A percentile compares a stretch with the other conserved stretches of the same genome.
These are phyloP conservation scores for Talaromyces liani DNA, from an alignment of 495 filamentous ascomycete species.

Conservation along the genomic window DNA sequence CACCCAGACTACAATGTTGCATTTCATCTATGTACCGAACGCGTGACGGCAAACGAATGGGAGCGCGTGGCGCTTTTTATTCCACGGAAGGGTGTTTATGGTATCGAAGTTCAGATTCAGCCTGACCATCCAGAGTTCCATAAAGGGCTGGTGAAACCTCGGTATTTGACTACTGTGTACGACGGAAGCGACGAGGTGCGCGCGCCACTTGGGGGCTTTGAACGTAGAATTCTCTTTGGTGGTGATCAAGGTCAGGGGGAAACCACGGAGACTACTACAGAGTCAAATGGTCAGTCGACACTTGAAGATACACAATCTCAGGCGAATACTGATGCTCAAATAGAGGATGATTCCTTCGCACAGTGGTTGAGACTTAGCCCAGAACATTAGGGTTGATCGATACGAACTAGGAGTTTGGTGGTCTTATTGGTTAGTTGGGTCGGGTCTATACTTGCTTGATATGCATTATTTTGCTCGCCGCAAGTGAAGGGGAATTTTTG, in stretches of 20 bases:
- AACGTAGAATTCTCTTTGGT: neutral
- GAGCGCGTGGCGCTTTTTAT: neutral
- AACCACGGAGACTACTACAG: neutral
- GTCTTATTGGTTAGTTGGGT: too few species aligned
- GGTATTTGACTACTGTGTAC: neutral
- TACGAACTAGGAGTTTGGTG: too few species aligned
- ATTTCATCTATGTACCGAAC: neutral
- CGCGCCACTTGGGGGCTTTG: neutral
- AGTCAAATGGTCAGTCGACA: neutral
- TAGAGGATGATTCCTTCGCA: neutral
- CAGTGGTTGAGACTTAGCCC: neutral
- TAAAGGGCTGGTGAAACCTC: neutral
- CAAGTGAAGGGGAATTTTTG: neutral
- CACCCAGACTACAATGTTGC: neutral
- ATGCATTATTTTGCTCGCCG: neutral
- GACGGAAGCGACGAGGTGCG: neutral
- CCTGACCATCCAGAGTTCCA: neutral
- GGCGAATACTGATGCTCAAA: neutral
- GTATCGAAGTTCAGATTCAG: neutral
- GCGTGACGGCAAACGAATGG: neutral
- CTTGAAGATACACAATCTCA: neutral
- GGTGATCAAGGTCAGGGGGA: neutral
- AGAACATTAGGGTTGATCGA: neutral
- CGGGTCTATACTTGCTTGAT: neutral
- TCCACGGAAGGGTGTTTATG: neutral